Base-by-base conservation (phyloP, 129 eudicot species). In the Chrysanthemum lavandulifolium region DNA sequence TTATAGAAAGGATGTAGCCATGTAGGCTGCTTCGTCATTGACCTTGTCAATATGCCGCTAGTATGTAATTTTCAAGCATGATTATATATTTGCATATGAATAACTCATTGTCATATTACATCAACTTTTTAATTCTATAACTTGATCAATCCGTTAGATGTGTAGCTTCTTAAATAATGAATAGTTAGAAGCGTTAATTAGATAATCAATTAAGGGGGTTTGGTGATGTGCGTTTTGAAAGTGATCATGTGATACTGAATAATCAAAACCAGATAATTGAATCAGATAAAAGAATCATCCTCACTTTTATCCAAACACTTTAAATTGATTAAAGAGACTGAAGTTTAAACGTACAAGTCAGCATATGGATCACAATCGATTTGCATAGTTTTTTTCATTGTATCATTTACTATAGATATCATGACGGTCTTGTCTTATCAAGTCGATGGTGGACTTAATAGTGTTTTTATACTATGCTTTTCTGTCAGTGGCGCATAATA, bases 1-100 rank as follows among this genome's bases (percentile, higher is more conserved):
- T 43, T 16, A 10, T 4, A 10, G 1, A 70, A 31, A 16, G 18
- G 33, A 36, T 70, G 18, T 70, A 70, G 65, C 3, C 56, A 36
- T 70, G 18, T 70, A 70, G 65, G 3, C 56, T 70, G 65, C 19
- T 19, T 70, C 49, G 47, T 33, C 74, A 19, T 31, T 6, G 45
- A 15, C 50, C 23, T 13, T 33, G 10, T 70, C 0, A 15, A 11
- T 16, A 33, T 58, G 64, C 27, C 64, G 2, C 64, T n/a, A 9
- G 2, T 58, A 58, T 21, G 7, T 19, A 58, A 21, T 48, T 58
- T 58, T 10, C 61, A 62, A 27, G 52, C 27, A 62, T 15, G 27
- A 48, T 5, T 61, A 61, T 49, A 49, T 13, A 40, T 71, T 47
- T 33, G 40, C 40, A 33, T 33, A 33, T 33, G 40, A 33, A 33